A percentile compares a stretch with the other conserved stretches of the same genome.
These are phyloP conservation scores for Tulasnella sp. DNA, from an alignment of 768 basidiomycete genomes.

Conservation along the genomic window DNA sequence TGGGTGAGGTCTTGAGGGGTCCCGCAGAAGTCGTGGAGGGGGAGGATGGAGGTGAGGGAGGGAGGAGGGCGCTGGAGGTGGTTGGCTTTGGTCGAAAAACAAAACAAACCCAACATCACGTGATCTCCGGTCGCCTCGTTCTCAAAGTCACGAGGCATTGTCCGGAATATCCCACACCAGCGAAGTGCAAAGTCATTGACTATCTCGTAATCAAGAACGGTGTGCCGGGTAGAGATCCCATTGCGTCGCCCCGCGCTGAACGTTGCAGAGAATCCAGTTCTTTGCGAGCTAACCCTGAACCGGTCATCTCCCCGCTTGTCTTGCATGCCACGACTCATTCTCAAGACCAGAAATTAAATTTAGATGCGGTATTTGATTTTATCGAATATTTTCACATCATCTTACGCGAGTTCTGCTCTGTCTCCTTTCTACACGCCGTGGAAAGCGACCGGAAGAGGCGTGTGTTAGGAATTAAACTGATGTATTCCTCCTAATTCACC, in stretches of 20 bases:
- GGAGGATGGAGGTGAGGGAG: neutral
- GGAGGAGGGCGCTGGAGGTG: neutral
- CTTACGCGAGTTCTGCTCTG: neutral
- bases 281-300: neutral
- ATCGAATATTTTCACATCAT: neutral
- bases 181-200: neutral
- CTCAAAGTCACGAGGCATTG: neutral
- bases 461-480: neutral
- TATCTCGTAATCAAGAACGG: neutral
- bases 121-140: neutral
- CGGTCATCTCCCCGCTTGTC: neutral
- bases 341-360: neutral
- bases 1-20: neutral
- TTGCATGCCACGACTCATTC: neutral
- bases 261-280: neutral
- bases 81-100: constrained; percentile 9
- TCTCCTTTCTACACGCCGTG: neutral
- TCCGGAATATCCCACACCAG: neutral
- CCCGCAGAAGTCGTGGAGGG: neutral
- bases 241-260: neutral
- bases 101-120: neutral
- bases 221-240: neutral
- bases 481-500: neutral
- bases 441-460: neutral
- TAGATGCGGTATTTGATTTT: neutral